These are phyloP conservation scores for Tuber brumale DNA, from an alignment of 495 filamentous ascomycete species.

Conservation along the genomic window DNA sequence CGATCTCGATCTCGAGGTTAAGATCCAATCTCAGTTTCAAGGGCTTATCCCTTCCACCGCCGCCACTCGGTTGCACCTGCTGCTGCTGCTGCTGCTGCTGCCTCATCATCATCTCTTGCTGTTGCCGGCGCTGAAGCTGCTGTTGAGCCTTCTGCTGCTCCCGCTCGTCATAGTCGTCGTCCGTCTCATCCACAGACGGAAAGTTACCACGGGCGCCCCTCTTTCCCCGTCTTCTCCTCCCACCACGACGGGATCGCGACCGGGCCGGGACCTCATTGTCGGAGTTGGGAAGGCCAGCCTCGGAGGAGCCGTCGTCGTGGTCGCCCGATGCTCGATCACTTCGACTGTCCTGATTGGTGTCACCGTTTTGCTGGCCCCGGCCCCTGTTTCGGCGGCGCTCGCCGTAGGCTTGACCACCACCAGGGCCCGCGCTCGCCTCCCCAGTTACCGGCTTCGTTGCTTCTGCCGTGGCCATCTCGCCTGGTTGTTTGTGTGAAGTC, in stretches of 20 bases:
- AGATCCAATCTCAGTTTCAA: conserved; percentile 71
- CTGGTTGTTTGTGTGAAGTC: background rate
- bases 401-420: background rate
- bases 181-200: conserved; percentile 11
- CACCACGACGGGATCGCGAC: conserved; percentile 20
- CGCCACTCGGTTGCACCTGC: conserved; percentile 43
- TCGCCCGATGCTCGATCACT: background rate
- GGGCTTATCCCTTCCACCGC: conserved; percentile 47
- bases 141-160: conserved; percentile 25
- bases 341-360: background rate
- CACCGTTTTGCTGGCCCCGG: background rate
- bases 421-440: background rate
- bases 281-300: background rate
- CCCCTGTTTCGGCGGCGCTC: background rate
- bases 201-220: background rate
- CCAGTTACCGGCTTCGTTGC: conserved; percentile 13
- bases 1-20: conserved; percentile 84
- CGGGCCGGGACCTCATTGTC: conserved; percentile 6
- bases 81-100: conserved; percentile 27
- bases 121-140: conserved; percentile 15
- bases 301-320: conserved; percentile 11
- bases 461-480: conserved; percentile 22
- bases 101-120: conserved; percentile 26
- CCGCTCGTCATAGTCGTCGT: conserved; percentile 38
- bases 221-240: conserved; percentile 17